Evolutionary conservation across 139 green algal genomes (phyloP), one percentile per base, ranked within the genome.

Genomic region (Astrephomene gubernaculifera): DNA sequence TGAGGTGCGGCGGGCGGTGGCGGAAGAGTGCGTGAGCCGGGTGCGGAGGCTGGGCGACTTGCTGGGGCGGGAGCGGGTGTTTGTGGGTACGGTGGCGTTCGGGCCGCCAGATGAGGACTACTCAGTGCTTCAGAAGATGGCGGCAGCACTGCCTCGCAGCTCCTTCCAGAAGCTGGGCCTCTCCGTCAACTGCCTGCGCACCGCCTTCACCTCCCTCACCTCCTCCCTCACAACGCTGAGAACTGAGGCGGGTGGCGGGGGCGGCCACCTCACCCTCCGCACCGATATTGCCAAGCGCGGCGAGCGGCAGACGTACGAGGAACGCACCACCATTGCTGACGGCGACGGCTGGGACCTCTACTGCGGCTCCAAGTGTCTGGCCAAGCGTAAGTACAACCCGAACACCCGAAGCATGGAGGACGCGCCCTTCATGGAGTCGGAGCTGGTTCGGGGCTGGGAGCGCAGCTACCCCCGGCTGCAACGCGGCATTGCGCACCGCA

Each of bases 91-190:
- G 2, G 87, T 92, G 49, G 88, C 81, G 12, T 92, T 92, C 54
- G 88, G 83, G 2, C 79, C 82, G 25, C 38, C 71, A 10, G 12
- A 14, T 0, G 85, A 90, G 57, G 53, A 90, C 41, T 92, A 87
- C 57, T 29, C 21, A n/a, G 79, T 87, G 52, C 85, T 92, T 39
- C 7, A 86, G 73, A 31, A 2, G 53, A 92, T 92, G 88, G 80
- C 80, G 38, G 31, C 0, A 17, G 81, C 71, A 22, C 52, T 91
- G 68, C 87, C 87, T 25, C 57, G 76, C 5, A 45, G 57, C 52
- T 86, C 69, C 27, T 91, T 91, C 82, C 83, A 88, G 57, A 91
- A 91, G 36, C 83, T 91, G 35, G 87, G 87, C 31, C 78, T 91
- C 25, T 87, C 74, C 4, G 64, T 54, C 12, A 17, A 45, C 71